Evolutionary conservation across 179 eudicot genomes (phyloP).

Genomic region (Corrigiola litoralis): DNA sequence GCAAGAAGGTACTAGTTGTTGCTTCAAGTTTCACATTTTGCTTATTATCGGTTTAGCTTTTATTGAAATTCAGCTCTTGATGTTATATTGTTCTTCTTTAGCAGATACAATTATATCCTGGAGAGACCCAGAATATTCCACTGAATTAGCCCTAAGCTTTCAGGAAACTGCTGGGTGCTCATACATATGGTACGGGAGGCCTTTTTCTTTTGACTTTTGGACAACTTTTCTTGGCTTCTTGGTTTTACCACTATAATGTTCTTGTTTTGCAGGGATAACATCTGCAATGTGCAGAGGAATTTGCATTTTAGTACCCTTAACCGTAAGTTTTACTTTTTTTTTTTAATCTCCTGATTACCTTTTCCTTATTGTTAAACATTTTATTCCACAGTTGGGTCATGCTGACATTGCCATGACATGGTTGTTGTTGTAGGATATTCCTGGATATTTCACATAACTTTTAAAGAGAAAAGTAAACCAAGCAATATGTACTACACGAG

Average conservation of each 20-base stretch:
- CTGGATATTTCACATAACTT: background rate
- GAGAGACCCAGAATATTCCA: constrained; percentile 86
- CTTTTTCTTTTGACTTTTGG: background rate
- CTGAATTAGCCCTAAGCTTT: constrained; percentile 96
- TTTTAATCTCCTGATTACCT: background rate
- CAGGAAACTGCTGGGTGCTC: constrained; percentile 93
- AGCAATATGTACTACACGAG: background rate
- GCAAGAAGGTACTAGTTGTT: constrained; percentile 80
- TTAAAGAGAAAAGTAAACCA: background rate
- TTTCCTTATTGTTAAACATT: background rate
- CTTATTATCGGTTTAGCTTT: background rate
- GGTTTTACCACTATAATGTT: constrained; percentile 3
- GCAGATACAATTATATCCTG: constrained; percentile 97
- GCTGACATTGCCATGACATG: background rate
- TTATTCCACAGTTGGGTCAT: background rate
- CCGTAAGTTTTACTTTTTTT: constrained; percentile 50
- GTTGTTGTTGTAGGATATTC: background rate
- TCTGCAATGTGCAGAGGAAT: constrained; percentile 70
- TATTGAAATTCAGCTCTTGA: background rate
- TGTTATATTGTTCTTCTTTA: background rate
- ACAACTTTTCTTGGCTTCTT: background rate
- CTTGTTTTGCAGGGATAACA: constrained; percentile 73
- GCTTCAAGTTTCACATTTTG: constrained; percentile 4
- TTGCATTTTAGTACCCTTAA: constrained; percentile 58
- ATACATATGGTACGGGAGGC: constrained; percentile 65